Conservation (phyloP, 2,329 filamentous ascomycete species). For the Phoma herbarum region DNA sequence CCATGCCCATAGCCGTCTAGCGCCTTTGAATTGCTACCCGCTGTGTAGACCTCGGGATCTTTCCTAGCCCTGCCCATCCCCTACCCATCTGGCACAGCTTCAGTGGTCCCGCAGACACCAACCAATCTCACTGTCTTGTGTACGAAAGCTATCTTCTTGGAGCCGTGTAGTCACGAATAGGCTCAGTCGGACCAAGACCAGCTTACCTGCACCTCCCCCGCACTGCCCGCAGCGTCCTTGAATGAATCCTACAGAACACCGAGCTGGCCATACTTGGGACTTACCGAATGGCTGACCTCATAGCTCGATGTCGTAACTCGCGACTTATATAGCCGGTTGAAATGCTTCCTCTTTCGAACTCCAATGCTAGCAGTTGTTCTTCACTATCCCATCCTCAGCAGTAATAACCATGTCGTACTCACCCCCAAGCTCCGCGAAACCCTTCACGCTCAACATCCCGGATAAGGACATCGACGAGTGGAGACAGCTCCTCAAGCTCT, state of each 20-base stretch:
- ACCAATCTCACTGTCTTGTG: background rate
- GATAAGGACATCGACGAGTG: constrained; percentile 47
- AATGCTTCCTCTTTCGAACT: background rate
- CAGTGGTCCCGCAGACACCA: background rate
- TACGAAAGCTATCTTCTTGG: background rate
- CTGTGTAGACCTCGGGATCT: background rate
- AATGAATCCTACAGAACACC: background rate
- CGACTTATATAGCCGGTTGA: constrained; percentile 11
- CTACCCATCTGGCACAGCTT: background rate
- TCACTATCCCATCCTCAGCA: background rate
- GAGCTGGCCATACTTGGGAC: background rate
- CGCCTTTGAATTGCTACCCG: background rate
- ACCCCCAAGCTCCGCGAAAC: constrained; percentile 40
- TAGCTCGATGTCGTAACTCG: background rate
- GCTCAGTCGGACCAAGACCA: background rate
- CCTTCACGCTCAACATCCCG: constrained; percentile 46
- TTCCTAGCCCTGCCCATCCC: background rate
- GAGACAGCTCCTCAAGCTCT: constrained; percentile 49
- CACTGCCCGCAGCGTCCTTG: constrained; percentile 1
- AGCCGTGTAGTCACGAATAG: background rate
- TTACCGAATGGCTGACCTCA: constrained; percentile 12
- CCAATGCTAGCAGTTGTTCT: background rate
- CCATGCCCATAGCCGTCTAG: background rate
- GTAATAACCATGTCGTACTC: constrained; percentile 43
- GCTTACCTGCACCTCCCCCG: background rate